phyloP scores from a whole-genome alignment of 352 stramenopile species.

The Pythium coloratum region DNA sequence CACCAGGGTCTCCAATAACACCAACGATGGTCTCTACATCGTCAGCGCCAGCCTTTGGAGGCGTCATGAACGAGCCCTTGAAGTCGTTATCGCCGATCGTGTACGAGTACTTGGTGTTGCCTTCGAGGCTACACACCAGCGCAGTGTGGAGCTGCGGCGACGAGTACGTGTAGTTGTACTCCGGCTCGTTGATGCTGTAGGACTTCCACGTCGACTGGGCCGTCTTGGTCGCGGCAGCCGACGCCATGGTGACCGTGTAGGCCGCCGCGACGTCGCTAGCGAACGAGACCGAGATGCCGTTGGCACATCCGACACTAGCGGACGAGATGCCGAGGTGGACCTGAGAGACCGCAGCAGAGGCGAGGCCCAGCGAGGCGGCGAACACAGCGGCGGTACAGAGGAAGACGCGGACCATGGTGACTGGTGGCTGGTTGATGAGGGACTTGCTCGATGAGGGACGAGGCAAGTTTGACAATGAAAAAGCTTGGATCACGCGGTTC shows the following conservation, averaged over 20 bases:
- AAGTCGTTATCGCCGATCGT: conserved; percentile 43
- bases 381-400: conserved; percentile 7
- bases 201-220: too few species aligned
- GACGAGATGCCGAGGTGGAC: conserved; percentile 44
- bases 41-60: too few species aligned
- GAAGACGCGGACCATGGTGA: conserved; percentile 19
- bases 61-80: too few species aligned
- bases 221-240: too few species aligned
- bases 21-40: too few species aligned
- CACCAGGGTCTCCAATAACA: too few species aligned
- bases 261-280: not conserved
- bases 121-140: conserved; percentile 38
- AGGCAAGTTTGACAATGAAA: conserved; percentile 20
- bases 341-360: conserved; percentile 39
- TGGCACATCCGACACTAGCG: conserved; percentile 25
- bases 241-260: not conserved
- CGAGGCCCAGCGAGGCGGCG: conserved; percentile 20
- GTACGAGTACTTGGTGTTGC: conserved; percentile 50
- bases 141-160: conserved; percentile 54
- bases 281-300: conserved; percentile 17
- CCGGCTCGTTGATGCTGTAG: conserved; percentile 5
- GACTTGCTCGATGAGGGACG: conserved; percentile 2
- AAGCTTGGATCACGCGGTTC: too few species aligned
- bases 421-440: too few species aligned
- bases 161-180: conserved; percentile 53